Evolutionary conservation across 371 early-diverging fungal species (phyloP), one percentile per base, ranked within the genome.

Genomic region (Thermomucor indicae-seudaticae): DNA sequence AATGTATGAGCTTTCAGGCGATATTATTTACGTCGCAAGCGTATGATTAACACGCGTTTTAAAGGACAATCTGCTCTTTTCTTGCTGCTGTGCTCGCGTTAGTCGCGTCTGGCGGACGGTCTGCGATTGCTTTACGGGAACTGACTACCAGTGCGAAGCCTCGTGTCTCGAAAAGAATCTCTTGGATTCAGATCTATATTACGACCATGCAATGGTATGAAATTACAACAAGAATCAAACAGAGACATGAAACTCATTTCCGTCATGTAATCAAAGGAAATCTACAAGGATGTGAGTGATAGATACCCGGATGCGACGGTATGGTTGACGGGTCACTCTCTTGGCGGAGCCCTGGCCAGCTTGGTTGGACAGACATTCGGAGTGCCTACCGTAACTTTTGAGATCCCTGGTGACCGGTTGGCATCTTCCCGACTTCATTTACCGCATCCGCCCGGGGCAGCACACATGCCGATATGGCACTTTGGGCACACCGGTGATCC

Each of bases 21-120:
- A 22, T 20, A n/a, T 25, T 38, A 4, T 49, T 42, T 43, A 32
- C 0, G 14, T 55, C n/a, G 24, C 14, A 32, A 32, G 14, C 14
- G 8, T 32, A 32, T 32, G 8, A 32, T 32, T 32, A 7, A 14
- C 7, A 32, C 3, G 10, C 19, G 11, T 37, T 20, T 16, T 30
- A 2, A 66, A 86, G 84, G 96, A 96, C 65, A 97, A 97, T 64
- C 72, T 91, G 50, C 72, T 98, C 55, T 98, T 96, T 62, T 93
- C 94, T 2, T 98, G 98, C 72, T 98, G 98, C 72, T 96, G 97
- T 71, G 98, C 90, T n/a, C 81, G 86, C 40, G 89, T 91, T 4
- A 93, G 90, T 58, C 68, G 81, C 37, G 78, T 82, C 2, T 96
- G 96, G 97, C 63, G 58, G 8, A 67, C 89, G 0, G 88, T 95